These are phyloP conservation scores for Acanthamoeba sp. DNA, from an alignment of 208 protist genomes.

Conservation along the genomic window DNA sequence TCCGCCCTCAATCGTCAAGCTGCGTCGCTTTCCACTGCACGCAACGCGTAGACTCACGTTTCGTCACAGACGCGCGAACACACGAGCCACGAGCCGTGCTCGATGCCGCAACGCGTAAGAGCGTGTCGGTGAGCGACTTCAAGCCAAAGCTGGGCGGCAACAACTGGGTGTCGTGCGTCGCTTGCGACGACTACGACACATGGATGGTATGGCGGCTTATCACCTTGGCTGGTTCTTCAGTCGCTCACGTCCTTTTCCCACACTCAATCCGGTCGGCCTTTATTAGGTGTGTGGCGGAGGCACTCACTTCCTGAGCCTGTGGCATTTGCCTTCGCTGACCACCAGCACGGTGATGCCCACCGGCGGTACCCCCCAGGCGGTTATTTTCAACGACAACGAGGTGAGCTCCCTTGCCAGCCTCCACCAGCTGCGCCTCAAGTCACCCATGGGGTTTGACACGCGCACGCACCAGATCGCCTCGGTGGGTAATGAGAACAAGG, in stretches of 20 bases:
- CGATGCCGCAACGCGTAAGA: slow-evolving; percentile 3
- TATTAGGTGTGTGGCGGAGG: not conserved
- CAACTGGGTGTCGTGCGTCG: slow-evolving; percentile 15
- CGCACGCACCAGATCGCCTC: not conserved
- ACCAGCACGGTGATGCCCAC: slow-evolving; percentile 38
- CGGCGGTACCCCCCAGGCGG: not conserved
- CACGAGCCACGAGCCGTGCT: slow-evolving; percentile 17
- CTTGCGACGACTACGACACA: not conserved
- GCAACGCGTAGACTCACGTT: not conserved
- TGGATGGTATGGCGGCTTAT: not conserved
- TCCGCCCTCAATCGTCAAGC: not conserved
- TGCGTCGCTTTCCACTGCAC: not conserved
- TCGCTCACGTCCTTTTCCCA: not conserved
- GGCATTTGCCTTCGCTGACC: slow-evolving; percentile 36
- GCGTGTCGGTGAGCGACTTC: slow-evolving; percentile 39
- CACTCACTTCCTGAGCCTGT: slow-evolving; percentile 31
- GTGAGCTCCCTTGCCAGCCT: not conserved
- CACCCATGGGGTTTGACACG: too few species aligned
- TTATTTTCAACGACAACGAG: not conserved
- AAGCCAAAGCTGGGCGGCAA: slow-evolving; percentile 42
- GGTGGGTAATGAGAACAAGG: slow-evolving; percentile 25
- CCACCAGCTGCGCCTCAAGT: not conserved
- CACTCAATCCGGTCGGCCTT: not conserved
- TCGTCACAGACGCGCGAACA: not conserved
- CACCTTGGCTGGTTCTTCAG: too few species aligned